Base-by-base conservation (phyloP, 805 yeast species). In the Tetrapisispora arboricola region DNA sequence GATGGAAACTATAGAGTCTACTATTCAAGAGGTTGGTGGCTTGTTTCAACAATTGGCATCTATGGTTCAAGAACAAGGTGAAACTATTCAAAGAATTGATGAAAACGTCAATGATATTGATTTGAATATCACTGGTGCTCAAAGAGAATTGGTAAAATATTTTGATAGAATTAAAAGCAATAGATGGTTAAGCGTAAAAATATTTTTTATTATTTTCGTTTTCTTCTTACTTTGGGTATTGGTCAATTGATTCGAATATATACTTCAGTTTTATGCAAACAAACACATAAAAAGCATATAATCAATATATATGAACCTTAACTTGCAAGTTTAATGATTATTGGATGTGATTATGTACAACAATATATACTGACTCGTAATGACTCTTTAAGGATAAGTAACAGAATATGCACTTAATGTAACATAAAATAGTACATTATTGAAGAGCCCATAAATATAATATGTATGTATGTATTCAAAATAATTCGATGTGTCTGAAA, bases 21-120 rank as follows among this genome's bases (percentile, higher is more conserved):
- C 98, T 0, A 92, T 92, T 46, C 90, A 90, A 55, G 97, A 92
- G 61, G 95, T 92, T 37, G 98, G 98, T 32, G 82, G 84, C 38
- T 70, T 92, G 45, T 92, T 92, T 66, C 90, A 84, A 53, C 98
- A 92, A 63, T 70, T 92, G 52, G 95, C 97, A 5, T 82, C 94
- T 1, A 90, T 92, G 97, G 96, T 92, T 7, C 87, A 84, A 46
- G 97, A 92, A 61, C 98, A 92, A 64, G 90, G 97, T 31, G 98
- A 92, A 53, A 84, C 83, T 13, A 90, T 92, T 43, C 97, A 90
- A 61, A 71, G 97, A 56, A 92, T 92, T 48, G 98, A 92, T 63
- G 84, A 79, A 42, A 88, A 92, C 57, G 94, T 94, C 6, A 96
- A 88, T 51, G 97, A 92, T 55, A 86, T 90, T 40, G 78, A 85